phyloP scores from a whole-genome alignment of 805 yeast genomes.

The Zygosaccharomyces bailii region DNA sequence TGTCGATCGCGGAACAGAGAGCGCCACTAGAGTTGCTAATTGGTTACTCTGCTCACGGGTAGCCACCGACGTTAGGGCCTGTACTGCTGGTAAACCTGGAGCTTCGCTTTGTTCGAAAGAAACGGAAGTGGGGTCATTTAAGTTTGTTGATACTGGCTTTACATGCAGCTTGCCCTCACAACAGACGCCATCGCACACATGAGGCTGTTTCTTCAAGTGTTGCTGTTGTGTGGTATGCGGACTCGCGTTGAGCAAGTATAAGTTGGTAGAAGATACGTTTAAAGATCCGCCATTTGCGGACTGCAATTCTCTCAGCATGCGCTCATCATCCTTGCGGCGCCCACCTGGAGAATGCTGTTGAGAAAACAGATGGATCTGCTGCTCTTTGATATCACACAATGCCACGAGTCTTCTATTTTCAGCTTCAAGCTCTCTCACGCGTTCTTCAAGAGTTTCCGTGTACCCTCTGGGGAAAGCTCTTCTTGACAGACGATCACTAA shows the following conservation, averaged over 20 bases:
- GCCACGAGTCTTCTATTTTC: conserved; percentile 71
- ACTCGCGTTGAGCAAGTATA: conserved; percentile 31
- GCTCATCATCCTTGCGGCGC: conserved; percentile 20
- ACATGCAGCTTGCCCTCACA: conserved; percentile 21
- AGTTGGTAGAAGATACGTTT: conserved; percentile 36
- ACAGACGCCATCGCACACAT: conserved; percentile 18
- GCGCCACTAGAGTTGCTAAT: conserved; percentile 58
- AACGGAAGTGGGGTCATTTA: conserved; percentile 35
- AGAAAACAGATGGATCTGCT: conserved; percentile 27
- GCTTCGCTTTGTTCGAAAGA: conserved; percentile 67
- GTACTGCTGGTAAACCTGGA: conserved; percentile 70
- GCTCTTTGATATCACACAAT: conserved; percentile 32
- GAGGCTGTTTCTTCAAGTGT: conserved; percentile 3
- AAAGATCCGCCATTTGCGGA: conserved; percentile 25
- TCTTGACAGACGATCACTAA: conserved; percentile 81
- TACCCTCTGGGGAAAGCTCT: conserved; percentile 90
- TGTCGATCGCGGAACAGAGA: conserved; percentile 71
- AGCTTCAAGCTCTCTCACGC: conserved; percentile 80
- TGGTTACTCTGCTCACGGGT: conserved; percentile 45
- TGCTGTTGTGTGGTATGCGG: conserved; percentile 1
- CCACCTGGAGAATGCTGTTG: conserved; percentile 18
- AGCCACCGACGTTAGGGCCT: conserved; percentile 58
- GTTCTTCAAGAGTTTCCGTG: conserved; percentile 83
- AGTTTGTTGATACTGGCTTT: conserved; percentile 29
- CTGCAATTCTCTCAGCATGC: conserved; percentile 22